Percentiles rank a stretch among this genome's conserved stretches.
phyloP scores from a whole-genome alignment of 129 eudicot species.

The Pulicaria dysenterica region DNA sequence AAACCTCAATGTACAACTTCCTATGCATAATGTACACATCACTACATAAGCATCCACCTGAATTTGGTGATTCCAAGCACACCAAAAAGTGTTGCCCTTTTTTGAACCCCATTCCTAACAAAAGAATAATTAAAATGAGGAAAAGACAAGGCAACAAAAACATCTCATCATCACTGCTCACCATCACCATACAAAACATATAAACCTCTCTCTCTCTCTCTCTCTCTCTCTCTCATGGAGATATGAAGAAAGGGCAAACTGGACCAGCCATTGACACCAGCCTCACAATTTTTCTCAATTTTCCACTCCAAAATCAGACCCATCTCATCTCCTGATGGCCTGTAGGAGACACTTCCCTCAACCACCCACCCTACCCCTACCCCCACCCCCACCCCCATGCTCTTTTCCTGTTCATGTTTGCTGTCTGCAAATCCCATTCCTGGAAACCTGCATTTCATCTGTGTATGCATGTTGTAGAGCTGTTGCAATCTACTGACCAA shows the following conservation, averaged over 20 bases:
- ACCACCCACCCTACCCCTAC: constrained; percentile 16
- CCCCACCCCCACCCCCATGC: constrained; percentile 5
- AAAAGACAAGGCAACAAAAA: constrained; percentile 39
- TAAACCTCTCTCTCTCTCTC: constrained; percentile 13
- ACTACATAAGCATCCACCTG: background rate
- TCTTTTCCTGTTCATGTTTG: constrained; percentile 4
- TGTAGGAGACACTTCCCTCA: constrained; percentile 36
- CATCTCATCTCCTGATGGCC: constrained; percentile 34
- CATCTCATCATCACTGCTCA: constrained; percentile 24
- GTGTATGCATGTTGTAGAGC: constrained; percentile 28
- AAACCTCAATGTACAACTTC: constrained; percentile 15
- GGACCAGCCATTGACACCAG: constrained; percentile 30
- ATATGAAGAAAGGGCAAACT: constrained; percentile 16
- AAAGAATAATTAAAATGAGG: constrained; percentile 24
- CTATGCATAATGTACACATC: constrained; percentile 14
- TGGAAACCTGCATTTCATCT: constrained; percentile 33
- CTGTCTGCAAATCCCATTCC: constrained; percentile 27
- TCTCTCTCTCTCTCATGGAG: constrained; percentile 4
- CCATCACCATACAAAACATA: constrained; percentile 15
- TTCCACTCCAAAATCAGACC: constrained; percentile 30
- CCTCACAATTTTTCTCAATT: constrained; percentile 29
- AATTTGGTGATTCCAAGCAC: background rate
- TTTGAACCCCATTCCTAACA: constrained; percentile 25
- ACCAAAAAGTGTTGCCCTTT: background rate
- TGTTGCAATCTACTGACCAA: constrained; percentile 31